Evolutionary conservation across 441 rosid genomes (phyloP).

Genomic region (Sinapis alba): DNA sequence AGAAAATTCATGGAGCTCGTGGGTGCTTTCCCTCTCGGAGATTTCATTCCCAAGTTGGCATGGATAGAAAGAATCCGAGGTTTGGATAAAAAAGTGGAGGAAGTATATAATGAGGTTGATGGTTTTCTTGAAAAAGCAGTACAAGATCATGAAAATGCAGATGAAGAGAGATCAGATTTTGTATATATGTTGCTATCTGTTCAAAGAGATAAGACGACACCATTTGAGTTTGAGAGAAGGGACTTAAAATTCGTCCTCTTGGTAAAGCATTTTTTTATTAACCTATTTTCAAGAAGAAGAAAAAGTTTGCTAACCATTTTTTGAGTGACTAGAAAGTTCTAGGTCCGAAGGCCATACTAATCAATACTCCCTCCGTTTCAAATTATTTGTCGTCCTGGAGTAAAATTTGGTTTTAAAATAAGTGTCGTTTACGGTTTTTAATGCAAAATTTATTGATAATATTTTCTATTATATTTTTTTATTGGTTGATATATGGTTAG

Average conservation of each 20-base stretch:
- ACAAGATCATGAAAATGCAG: slow-evolving; percentile 31
- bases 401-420: too few relatives aligned
- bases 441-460: too few relatives aligned
- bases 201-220: slow-evolving; percentile 30
- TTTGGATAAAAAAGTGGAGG: slow-evolving; percentile 21
- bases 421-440: too few relatives aligned
- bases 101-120: slow-evolving; percentile 39
- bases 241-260: slow-evolving; percentile 29
- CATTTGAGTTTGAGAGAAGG: slow-evolving; percentile 31
- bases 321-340: background rate
- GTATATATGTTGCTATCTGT: slow-evolving; percentile 42
- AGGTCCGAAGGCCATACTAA: background rate
- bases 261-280: background rate
- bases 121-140: slow-evolving; percentile 38
- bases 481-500: too few relatives aligned
- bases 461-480: too few relatives aligned
- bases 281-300: background rate
- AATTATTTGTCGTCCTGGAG: too few relatives aligned
- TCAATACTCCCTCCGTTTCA: too few relatives aligned
- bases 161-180: slow-evolving; percentile 26
- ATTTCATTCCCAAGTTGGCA: slow-evolving; percentile 45
- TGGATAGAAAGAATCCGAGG: slow-evolving; percentile 42
- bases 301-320: background rate
- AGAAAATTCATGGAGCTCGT: slow-evolving; percentile 28
- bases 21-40: slow-evolving; percentile 40